Percentiles rank a stretch among this genome's conserved stretches.
Conservation (phyloP, 371 early-diverging fungal genomes). For the Furculomyces boomerangus region DNA sequence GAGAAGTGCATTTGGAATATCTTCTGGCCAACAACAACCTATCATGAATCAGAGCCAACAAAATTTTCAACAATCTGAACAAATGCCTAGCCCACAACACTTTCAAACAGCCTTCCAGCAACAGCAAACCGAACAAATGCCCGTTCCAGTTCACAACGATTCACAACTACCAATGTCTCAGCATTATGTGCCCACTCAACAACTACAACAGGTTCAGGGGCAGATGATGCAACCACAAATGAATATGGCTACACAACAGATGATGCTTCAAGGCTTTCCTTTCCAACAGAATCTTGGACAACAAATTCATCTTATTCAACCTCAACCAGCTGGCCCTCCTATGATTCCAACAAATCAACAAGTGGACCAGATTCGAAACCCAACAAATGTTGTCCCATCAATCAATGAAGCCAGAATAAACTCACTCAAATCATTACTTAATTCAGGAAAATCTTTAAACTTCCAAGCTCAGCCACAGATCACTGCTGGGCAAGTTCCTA, state of each 20-base stretch:
- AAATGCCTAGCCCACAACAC: background rate
- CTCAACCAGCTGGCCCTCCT: background rate
- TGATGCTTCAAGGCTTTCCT: background rate
- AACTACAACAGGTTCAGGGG: background rate
- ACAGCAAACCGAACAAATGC: background rate
- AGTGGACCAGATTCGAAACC: background rate
- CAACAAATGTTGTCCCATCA: background rate
- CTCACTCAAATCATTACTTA: background rate
- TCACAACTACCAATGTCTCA: background rate
- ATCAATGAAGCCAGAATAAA: background rate
- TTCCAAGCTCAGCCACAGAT: no score
- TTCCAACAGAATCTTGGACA: background rate
- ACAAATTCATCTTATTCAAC: background rate
- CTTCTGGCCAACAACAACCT: background rate
- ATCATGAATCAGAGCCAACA: background rate
- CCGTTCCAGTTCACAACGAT: background rate
- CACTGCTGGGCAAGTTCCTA: background rate
- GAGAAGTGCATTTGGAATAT: background rate
- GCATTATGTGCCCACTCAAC: background rate
- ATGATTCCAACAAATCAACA: background rate
- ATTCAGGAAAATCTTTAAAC: no score
- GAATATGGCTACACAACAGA: background rate
- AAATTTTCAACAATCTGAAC: background rate
- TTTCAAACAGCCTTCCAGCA: background rate
- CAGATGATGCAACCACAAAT: background rate